These are phyloP conservation scores for Quercus alba DNA, from an alignment of 306 rosid species.

Conservation along the genomic window DNA sequence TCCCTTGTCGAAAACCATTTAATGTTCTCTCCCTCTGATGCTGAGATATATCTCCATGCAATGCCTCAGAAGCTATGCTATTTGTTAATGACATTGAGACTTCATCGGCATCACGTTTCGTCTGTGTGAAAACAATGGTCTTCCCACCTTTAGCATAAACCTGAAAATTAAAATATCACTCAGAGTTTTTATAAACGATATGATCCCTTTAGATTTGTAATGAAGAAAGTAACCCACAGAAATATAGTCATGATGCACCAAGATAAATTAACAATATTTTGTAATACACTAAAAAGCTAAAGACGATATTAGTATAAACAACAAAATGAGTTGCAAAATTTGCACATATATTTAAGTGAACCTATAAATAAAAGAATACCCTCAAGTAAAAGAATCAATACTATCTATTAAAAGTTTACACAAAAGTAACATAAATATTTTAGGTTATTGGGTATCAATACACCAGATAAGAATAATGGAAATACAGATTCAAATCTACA, in stretches of 20 bases:
- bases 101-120: constrained; percentile 98
- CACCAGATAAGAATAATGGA: neutral
- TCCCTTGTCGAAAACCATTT: constrained; percentile 96
- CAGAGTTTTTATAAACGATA: neutral
- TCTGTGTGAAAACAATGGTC: constrained; percentile 96
- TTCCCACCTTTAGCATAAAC: constrained; percentile 98
- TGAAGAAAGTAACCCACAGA: neutral
- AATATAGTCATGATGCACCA: neutral
- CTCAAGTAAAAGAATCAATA: neutral
- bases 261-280: neutral
- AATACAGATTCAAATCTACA: neutral
- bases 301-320: neutral
- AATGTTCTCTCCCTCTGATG: constrained; percentile 97
- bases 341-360: neutral
- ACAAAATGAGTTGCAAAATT: neutral
- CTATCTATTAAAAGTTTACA: neutral
- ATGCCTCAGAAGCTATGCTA: constrained; percentile 88
- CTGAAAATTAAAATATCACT: constrained; percentile 45
- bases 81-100: constrained; percentile 83
- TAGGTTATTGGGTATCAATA: neutral
- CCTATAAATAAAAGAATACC: neutral
- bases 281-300: neutral
- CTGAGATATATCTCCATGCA: constrained; percentile 99
- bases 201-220: neutral
- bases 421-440: neutral